phyloP scores from a whole-genome alignment of 768 basidiomycete genomes.

The Neoboletus subvelutipes region DNA sequence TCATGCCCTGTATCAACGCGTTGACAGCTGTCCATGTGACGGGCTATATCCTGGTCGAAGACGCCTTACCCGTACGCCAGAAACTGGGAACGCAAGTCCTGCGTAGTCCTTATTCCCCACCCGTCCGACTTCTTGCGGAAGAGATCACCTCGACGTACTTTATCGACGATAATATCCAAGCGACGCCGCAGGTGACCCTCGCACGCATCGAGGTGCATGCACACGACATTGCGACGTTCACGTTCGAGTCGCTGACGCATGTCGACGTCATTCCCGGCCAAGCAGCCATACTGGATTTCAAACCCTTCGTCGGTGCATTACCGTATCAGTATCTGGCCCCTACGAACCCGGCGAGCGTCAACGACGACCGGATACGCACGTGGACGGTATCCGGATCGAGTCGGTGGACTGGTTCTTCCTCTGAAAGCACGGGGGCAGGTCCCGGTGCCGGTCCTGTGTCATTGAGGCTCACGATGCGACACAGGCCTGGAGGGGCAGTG shows the following conservation, averaged over 20 bases:
- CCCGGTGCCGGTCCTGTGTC: background rate
- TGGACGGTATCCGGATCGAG: conserved; percentile 54
- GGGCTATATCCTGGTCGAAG: conserved; percentile 51
- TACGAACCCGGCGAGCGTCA: conserved; percentile 47
- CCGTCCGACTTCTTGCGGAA: conserved; percentile 52
- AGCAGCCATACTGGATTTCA: conserved; percentile 54
- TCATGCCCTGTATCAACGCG: conserved; percentile 58
- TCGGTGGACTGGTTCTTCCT: conserved; percentile 11
- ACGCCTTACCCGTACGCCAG: conserved; percentile 59
- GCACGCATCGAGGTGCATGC: conserved; percentile 43
- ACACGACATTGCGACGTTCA: conserved; percentile 54
- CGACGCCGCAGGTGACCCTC: conserved; percentile 30
- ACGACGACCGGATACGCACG: conserved; percentile 64
- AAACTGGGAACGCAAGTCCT: conserved; percentile 28
- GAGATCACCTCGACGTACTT: conserved; percentile 40
- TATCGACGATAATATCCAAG: conserved; percentile 18
- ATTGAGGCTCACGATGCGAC: conserved; percentile 54
- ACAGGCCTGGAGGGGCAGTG: conserved; percentile 53
- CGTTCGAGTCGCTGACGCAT: conserved; percentile 39
- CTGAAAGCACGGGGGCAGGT: background rate
- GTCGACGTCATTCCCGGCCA: conserved; percentile 48
- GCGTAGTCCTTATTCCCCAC: conserved; percentile 59
- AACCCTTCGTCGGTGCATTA: conserved; percentile 45
- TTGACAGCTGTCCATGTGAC: conserved; percentile 51
- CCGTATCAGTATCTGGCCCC: conserved; percentile 57